Conservation (phyloP, 805 yeast species). For the Sungouiella blattae region DNA sequence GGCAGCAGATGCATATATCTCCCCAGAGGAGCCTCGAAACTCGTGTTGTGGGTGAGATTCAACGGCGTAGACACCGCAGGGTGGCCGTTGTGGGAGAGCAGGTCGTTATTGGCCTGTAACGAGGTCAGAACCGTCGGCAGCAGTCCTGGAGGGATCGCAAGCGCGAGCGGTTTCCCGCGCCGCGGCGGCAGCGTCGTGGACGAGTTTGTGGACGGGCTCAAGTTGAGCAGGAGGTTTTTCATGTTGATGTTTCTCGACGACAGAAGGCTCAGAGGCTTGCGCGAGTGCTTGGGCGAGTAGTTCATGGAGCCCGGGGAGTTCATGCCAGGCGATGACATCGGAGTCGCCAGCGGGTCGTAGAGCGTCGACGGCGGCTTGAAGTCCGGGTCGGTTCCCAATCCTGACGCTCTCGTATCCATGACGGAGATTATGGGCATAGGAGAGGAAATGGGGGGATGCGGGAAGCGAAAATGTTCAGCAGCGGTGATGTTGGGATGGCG, state of each 20-base stretch:
- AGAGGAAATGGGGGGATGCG: neutral
- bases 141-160: constrained; percentile 7
- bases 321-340: too few species aligned
- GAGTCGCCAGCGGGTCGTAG: constrained; percentile 4
- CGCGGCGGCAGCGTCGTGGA: constrained; percentile 7
- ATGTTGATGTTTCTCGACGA: constrained; percentile 30
- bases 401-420: neutral
- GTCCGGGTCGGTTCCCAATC: neutral
- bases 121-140: neutral
- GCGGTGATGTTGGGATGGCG: too few species aligned
- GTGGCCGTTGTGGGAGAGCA: too few species aligned
- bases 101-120: neutral
- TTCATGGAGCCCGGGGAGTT: constrained; percentile 20
- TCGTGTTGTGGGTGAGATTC: too few species aligned
- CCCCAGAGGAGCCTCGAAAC: neutral
- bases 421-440: neutral
- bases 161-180: constrained; percentile 7
- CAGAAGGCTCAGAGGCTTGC: constrained; percentile 25
- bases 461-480: too few species aligned
- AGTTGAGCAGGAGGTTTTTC: constrained; percentile 35
- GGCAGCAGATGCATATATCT: neutral
- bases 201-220: constrained; percentile 11
- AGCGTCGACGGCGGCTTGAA: constrained; percentile 7
- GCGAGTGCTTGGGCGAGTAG: constrained; percentile 38
- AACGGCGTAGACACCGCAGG: too few species aligned